Evolutionary conservation across 345 rosid genomes (phyloP), one percentile per base, ranked within the genome.

Genomic region (Arabidopsis thaliana): DNA sequence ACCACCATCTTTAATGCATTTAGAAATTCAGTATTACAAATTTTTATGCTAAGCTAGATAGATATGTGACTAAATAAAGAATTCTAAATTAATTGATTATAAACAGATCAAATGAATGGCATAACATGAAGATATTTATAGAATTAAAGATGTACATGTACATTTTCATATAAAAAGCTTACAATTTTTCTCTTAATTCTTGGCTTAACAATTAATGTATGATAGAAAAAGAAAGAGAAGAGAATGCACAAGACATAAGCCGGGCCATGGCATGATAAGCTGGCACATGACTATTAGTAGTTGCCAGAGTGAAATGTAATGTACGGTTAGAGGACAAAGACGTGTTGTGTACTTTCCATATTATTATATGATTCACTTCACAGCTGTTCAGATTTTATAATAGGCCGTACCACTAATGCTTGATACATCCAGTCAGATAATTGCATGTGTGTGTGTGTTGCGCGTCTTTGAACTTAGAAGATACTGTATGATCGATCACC

Each of bases 251-350:
- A 33, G 16, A 16, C 7, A 50, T 12, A 41, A 24, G 67, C 1
- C 28, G 42, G 30, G 67, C 8, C 38, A 51, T 67, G 52, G 30
- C 16, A 45, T 36, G 76, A 71, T 37, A 70, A 66, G 52, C 80
- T 77, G 80, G 80, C 60, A 40, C 44, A 46, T 63, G 76, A 77
- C 71, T 77, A 48, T 22, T 2, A 77, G 53, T 4, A 37, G 59
- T 53, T 63, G 76, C 67, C 80, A 77, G 80, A 56, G 30, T 37
- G 67, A 71, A 71, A 28, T 28, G 32, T 28, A 28, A 64, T 48
- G 80, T 71, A 77, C 80, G 80, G 75, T 63, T 36, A 37, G 75
- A 77, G 80, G 80, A 77, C 80, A 57, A 57, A 77, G 76, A 77
- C 80, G 67, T 77, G 80, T 70, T 56, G 80, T 56, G 80, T 77